Base-by-base conservation (phyloP, 2,329 filamentous ascomycete genomes). In the Alternaria sp. region DNA sequence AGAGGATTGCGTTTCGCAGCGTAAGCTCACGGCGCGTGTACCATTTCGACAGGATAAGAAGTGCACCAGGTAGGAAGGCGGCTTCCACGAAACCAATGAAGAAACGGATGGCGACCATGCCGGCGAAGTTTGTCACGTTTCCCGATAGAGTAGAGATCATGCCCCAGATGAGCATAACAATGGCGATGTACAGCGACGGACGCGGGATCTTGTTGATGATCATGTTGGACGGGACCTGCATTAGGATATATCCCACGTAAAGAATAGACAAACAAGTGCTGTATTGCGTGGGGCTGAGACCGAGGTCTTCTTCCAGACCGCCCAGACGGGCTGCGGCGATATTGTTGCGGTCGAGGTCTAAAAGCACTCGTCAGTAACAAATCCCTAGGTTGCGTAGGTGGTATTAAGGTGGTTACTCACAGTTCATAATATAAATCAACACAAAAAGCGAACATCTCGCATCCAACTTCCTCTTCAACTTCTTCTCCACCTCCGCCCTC, bases 1-100 rank as follows among this genome's bases (percentile, higher is more conserved):
- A 80, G 17, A 83, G 71, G 49, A 81, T 75, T 8, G 81, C 77
- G 54, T 80, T 80, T 10, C 80, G 75, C 1, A 76, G 73, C 7
- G 79, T 79, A 40, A 81, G 71, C 60, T 82, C 80, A 54, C 85
- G 84, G 51, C 88, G 83, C 1, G 88, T 90, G 76, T 91, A 91
- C 85, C 88, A 91, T 69, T 89, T 88, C 0, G 87, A 88, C 19
- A 91, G 82, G 49, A 90, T 87, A 46, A 90, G 82, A 11, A 90
- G 82, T 0, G 87, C 87, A 45, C 89, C 89, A 0, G 89, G 89
- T 25, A 90, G 81, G 75, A 90, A 90, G 0, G 79, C 80, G 13
- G 77, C 77, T 66, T 80, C 78, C 7, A 78, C 76, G 50, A 80
- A 77, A 1, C 78, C 78, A 54, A 80, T 76, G 67, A 72, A 79